Evolutionary conservation across 805 yeast species (phyloP).

Genomic region (Starmerella kuoi): DNA sequence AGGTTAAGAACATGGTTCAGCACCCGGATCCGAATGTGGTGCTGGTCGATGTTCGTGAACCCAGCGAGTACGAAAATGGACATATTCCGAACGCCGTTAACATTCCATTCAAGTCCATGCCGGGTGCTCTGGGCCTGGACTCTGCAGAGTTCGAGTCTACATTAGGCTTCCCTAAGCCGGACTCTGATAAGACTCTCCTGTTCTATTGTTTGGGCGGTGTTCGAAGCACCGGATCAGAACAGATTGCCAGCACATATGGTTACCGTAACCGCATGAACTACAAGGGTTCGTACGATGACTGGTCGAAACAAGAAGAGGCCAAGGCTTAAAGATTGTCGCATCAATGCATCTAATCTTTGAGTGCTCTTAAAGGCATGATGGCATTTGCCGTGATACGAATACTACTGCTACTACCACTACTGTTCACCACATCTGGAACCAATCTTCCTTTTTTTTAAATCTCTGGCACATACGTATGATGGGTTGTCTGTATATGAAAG

Average conservation of each 20-base stretch:
- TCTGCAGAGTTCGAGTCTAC: conserved; percentile 68
- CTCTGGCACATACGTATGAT: too few species aligned
- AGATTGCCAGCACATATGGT: conserved; percentile 81
- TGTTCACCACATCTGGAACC: too few species aligned
- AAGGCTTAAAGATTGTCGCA: not conserved
- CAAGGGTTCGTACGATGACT: conserved; percentile 76
- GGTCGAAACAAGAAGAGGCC: conserved; percentile 37
- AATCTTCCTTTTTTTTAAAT: too few species aligned
- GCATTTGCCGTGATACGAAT: too few species aligned
- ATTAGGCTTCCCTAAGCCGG: conserved; percentile 76
- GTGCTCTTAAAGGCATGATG: too few species aligned
- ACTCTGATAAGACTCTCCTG: conserved; percentile 54
- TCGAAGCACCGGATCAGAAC: conserved; percentile 82
- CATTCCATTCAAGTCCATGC: conserved; percentile 79
- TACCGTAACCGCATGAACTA: conserved; percentile 76
- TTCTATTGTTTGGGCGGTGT: conserved; percentile 92
- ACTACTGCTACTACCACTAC: too few species aligned
- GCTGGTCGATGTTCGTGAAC: conserved; percentile 86
- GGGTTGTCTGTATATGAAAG: too few species aligned
- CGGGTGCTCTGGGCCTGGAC: conserved; percentile 77
- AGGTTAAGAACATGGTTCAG: conserved; percentile 37
- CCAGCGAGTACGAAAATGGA: conserved; percentile 61
- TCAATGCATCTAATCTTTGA: too few species aligned
- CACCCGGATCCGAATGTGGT: conserved; percentile 39
- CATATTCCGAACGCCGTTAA: conserved; percentile 76